These are phyloP conservation scores for Moricandia moricandioides DNA, from an alignment of 345 rosid species.

Conservation along the genomic window DNA sequence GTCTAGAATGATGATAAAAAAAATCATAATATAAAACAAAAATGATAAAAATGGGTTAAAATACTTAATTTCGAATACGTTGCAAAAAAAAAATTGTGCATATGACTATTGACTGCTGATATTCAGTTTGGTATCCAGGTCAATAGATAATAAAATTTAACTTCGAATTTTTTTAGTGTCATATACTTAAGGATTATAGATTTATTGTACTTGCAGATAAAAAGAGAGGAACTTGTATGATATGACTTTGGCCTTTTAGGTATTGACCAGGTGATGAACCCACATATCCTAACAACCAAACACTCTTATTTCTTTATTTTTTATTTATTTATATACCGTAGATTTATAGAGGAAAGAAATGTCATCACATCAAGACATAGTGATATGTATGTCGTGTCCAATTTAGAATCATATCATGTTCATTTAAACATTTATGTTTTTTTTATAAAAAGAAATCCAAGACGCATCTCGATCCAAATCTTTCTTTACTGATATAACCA, in stretches of 20 bases:
- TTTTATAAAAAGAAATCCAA: slow-evolving; percentile 27
- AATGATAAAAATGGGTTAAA: neutral
- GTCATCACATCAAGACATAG: slow-evolving; percentile 31
- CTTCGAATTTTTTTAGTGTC: neutral
- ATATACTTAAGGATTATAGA: neutral
- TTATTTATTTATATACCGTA: too few relatives aligned
- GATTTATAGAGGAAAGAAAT: slow-evolving; percentile 14
- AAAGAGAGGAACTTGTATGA: slow-evolving; percentile 10
- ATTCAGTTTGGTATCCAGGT: neutral
- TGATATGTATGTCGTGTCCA: slow-evolving; percentile 39
- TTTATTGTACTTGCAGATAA: slow-evolving; percentile 18
- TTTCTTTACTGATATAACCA: slow-evolving; percentile 30
- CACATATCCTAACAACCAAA: slow-evolving; percentile 29
- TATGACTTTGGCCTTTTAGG: slow-evolving; percentile 31
- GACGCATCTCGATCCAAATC: slow-evolving; percentile 11
- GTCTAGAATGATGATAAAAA: neutral
- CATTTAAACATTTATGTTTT: neutral
- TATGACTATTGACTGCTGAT: neutral
- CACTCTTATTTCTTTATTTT: slow-evolving; percentile 16
- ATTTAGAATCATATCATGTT: slow-evolving; percentile 37
- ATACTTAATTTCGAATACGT: neutral
- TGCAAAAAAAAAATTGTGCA: neutral
- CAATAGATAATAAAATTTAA: neutral
- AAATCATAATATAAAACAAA: neutral
- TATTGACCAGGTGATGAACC: slow-evolving; percentile 36